Evolutionary conservation across 2,329 filamentous ascomycete species (phyloP).

Genomic region (Xylariaceae sp.): DNA sequence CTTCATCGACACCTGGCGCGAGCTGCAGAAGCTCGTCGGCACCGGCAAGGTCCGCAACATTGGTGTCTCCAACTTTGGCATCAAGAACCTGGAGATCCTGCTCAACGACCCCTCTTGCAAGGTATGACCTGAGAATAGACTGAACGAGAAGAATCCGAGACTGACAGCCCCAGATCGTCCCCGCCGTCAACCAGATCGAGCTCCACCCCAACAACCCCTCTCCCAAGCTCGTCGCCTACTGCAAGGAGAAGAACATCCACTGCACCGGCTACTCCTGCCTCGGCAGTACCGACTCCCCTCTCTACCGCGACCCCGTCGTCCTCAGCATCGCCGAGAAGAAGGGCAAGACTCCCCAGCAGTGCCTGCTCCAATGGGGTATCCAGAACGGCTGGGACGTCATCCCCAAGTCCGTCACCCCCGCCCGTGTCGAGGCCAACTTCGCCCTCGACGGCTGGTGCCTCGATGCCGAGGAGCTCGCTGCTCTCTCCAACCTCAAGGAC

Average conservation of each 20-base stretch:
- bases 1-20: slow-evolving; percentile 72
- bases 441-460: slow-evolving; percentile 69
- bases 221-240: slow-evolving; percentile 71
- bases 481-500: slow-evolving; percentile 62
- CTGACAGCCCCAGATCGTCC: slow-evolving; percentile 40
- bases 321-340: slow-evolving; percentile 58
- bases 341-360: slow-evolving; percentile 67
- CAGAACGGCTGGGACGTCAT: slow-evolving; percentile 79
- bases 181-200: slow-evolving; percentile 77
- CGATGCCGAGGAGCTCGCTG: slow-evolving; percentile 64
- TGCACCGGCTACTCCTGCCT: slow-evolving; percentile 69
- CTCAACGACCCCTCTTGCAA: slow-evolving; percentile 60
- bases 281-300: slow-evolving; percentile 63
- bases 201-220: slow-evolving; percentile 76
- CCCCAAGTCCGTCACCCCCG: slow-evolving; percentile 73
- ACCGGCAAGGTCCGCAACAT: slow-evolving; percentile 73
- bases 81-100: slow-evolving; percentile 73
- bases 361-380: slow-evolving; percentile 74
- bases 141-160: not conserved
- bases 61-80: slow-evolving; percentile 81
- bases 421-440: slow-evolving; percentile 71
- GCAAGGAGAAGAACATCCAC: slow-evolving; percentile 68
- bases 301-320: slow-evolving; percentile 62
- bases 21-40: slow-evolving; percentile 63
- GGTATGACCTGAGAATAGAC: slow-evolving; percentile 34